Percentiles rank a stretch among this genome's conserved stretches.
Conservation (phyloP, 345 rosid genomes). For the Balakata baccata region DNA sequence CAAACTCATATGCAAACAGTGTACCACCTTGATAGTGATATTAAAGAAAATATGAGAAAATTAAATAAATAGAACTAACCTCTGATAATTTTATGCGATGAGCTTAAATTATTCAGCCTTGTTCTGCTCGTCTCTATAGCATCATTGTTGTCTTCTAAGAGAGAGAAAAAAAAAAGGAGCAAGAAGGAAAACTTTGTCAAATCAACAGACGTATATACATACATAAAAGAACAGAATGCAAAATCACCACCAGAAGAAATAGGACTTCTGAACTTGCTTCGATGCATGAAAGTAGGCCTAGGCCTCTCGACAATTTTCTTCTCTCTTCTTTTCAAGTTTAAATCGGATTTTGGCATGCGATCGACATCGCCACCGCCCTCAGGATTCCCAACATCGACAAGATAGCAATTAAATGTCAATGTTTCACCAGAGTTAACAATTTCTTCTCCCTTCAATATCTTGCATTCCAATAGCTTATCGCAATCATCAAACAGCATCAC, state of each 20-base stretch:
- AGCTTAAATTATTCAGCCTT: slow-evolving; percentile 35
- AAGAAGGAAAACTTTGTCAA: not conserved
- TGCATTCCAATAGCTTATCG: slow-evolving; percentile 67
- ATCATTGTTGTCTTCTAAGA: slow-evolving; percentile 30
- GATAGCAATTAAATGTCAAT: slow-evolving; percentile 54
- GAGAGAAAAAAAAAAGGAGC: not conserved
- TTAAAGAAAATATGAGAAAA: not conserved
- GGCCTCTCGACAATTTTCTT: slow-evolving; percentile 21
- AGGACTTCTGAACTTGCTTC: slow-evolving; percentile 39
- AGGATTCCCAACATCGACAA: slow-evolving; percentile 68
- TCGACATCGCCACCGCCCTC: slow-evolving; percentile 21
- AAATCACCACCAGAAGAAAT: slow-evolving; percentile 38
- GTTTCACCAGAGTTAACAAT: slow-evolving; percentile 50
- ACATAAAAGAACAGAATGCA: not conserved
- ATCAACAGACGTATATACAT: not conserved
- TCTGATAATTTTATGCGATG: slow-evolving; percentile 60
- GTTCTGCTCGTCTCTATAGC: slow-evolving; percentile 27
- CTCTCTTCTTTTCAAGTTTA: slow-evolving; percentile 21
- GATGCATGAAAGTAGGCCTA: slow-evolving; percentile 22
- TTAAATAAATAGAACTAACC: slow-evolving; percentile 37
- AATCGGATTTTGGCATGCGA: slow-evolving; percentile 20
- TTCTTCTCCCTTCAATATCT: slow-evolving; percentile 58
- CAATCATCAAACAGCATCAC: slow-evolving; percentile 65
- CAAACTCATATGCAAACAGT: not conserved
- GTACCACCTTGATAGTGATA: not conserved